These are phyloP conservation scores for Rosa hybrid DNA, from an alignment of 331 rosid genomes.

Conservation along the genomic window DNA sequence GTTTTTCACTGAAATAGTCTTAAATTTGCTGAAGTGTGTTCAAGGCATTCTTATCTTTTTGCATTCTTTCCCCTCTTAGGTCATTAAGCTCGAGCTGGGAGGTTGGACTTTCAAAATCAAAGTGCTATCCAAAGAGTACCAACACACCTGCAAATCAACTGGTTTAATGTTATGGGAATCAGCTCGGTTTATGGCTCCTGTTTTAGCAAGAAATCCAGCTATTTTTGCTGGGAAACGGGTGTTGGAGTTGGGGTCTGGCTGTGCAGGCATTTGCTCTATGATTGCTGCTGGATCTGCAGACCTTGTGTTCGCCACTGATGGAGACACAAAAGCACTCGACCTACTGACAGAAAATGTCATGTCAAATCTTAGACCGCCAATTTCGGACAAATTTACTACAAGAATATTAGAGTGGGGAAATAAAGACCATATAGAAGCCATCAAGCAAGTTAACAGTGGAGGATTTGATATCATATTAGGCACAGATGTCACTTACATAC, in stretches of 20 bases:
- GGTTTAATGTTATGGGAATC: constrained; percentile 98
- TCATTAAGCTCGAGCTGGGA: constrained; percentile 51
- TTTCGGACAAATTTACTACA: constrained; percentile 42
- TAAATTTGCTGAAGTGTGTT: background rate
- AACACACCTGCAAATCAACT: constrained; percentile 89
- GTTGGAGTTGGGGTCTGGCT: constrained; percentile 87
- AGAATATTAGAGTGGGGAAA: constrained; percentile 70
- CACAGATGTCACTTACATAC: constrained; percentile 68
- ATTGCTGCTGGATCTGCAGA: constrained; percentile 57
- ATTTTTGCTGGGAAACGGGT: constrained; percentile 75
- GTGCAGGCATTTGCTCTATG: constrained; percentile 87
- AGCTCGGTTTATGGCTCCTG: constrained; percentile 81
- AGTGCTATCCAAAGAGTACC: constrained; percentile 71
- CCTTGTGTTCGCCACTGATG: constrained; percentile 76
- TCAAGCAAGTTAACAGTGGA: constrained; percentile 41
- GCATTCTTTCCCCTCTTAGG: constrained; percentile 28
- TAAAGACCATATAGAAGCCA: constrained; percentile 54
- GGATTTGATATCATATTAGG: constrained; percentile 79
- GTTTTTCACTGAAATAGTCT: background rate
- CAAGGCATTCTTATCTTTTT: background rate
- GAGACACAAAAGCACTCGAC: constrained; percentile 66
- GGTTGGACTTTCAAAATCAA: constrained; percentile 63
- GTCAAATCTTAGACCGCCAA: constrained; percentile 51
- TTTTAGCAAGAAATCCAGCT: constrained; percentile 68
- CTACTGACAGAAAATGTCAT: constrained; percentile 59